A percentile compares a stretch with the other conserved stretches of the same genome.
Conservation (phyloP, 108 stramenopile genomes). For the Nitzschia putrida region DNA sequence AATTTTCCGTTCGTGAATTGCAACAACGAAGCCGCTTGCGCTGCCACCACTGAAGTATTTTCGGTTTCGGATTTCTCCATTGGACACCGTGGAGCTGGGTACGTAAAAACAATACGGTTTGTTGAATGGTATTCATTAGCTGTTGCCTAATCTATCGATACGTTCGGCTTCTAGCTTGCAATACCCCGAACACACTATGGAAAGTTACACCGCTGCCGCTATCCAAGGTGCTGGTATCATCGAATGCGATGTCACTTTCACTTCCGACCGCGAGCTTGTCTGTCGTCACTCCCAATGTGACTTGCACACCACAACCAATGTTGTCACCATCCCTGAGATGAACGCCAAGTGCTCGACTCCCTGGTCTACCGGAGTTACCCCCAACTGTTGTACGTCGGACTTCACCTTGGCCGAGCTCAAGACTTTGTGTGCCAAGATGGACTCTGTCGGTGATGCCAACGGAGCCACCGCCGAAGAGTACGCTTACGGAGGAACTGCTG, state of each 20-base stretch:
- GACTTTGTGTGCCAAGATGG: slow-evolving; percentile 78
- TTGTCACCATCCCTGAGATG: slow-evolving; percentile 54
- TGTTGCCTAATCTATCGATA: too few species aligned
- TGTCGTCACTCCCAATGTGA: slow-evolving; percentile 80
- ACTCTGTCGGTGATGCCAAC: slow-evolving; percentile 41
- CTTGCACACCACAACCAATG: slow-evolving; percentile 73
- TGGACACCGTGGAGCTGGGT: slow-evolving; percentile 79
- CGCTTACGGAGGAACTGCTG: slow-evolving; percentile 62
- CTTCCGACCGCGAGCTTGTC: slow-evolving; percentile 62
- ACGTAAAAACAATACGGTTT: too few species aligned
- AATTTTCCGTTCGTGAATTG: too few species aligned
- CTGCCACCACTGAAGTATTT: slow-evolving; percentile 33
- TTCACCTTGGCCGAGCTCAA: slow-evolving; percentile 75
- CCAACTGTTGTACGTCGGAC: slow-evolving; percentile 71
- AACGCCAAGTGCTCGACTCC: slow-evolving; percentile 73
- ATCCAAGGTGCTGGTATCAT: slow-evolving; percentile 68
- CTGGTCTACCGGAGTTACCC: slow-evolving; percentile 40
- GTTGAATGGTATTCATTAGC: too few species aligned
- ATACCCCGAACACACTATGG: slow-evolving; percentile 65
- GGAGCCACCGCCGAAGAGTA: slow-evolving; percentile 53
- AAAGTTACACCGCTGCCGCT: slow-evolving; percentile 50
- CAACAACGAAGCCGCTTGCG: slow-evolving; percentile 56
- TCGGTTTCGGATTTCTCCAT: slow-evolving; percentile 60
- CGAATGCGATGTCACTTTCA: slow-evolving; percentile 84
- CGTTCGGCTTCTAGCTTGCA: too few species aligned